phyloP scores from a whole-genome alignment of 305 asterid genomes.

The Solanum hybrid region DNA sequence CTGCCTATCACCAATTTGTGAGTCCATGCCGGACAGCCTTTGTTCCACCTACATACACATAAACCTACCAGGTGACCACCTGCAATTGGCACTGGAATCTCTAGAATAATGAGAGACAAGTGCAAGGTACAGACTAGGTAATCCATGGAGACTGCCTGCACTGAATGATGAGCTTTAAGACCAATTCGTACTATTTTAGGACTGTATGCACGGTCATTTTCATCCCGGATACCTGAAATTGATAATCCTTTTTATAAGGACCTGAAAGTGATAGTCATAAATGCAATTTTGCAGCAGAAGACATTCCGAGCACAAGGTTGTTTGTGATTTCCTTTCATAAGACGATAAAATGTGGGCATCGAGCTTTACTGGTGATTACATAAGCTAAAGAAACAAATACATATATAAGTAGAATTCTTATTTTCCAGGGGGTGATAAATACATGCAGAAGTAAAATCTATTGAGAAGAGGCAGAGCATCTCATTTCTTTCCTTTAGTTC shows the following conservation, averaged over 20 bases:
- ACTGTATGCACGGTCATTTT: constrained; percentile 68
- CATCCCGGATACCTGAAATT: constrained; percentile 85
- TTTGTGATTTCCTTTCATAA: neutral
- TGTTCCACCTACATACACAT: constrained; percentile 57
- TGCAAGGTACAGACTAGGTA: constrained; percentile 50
- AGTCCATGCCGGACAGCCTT: constrained; percentile 65
- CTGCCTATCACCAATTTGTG: constrained; percentile 76
- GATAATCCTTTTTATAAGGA: constrained; percentile 3
- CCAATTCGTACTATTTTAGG: constrained; percentile 98
- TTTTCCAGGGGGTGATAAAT: neutral
- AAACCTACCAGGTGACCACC: constrained; percentile 6
- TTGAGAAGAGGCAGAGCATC: neutral
- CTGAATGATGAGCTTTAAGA: constrained; percentile 91
- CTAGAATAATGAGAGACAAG: neutral
- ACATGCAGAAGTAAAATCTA: constrained; percentile 1
- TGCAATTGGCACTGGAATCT: neutral
- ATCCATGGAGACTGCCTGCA: constrained; percentile 95
- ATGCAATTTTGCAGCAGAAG: neutral
- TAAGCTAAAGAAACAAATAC: neutral
- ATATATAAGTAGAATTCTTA: neutral
- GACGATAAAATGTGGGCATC: neutral
- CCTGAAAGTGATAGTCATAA: neutral
- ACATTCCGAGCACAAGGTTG: neutral
- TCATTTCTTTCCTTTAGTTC: neutral
- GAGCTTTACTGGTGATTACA: neutral